Base-by-base conservation (phyloP, 1,284 basidiomycete species). In the Sanghuangporus sanghuang region DNA sequence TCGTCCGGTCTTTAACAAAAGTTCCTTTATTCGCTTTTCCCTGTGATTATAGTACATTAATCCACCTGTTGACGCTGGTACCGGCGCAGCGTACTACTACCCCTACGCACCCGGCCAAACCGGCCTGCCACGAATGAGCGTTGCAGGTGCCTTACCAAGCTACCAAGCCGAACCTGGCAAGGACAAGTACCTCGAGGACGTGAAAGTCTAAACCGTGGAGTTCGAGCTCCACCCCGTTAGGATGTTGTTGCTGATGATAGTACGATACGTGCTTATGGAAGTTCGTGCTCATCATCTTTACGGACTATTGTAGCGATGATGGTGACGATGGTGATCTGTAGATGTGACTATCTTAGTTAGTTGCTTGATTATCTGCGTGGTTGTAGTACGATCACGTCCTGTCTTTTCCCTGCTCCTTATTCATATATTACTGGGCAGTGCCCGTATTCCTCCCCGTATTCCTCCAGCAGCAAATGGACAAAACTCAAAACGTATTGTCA, bases 1-100 rank as follows among this genome's bases (percentile, higher is more conserved):
- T 32, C 27, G 27, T 32, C 27, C 27, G 27, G 27, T 32, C 27
- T 32, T 5, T 32, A 32, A 32, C 27, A 3, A 32, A 32, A 32
- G 3, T 23, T 3, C 27, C 27, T 32, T 32, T 32, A 32, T 46
- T 18, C 21, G 21, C 7, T 6, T 18, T 46, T 18, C 6, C 44
- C 16, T 32, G 27, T 32, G 27, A 42, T n/a, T n/a, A n/a, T n/a
- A 75, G 69, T 68, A 75, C 66, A 71, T 74, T 59, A 76, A 76
- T 66, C 69, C 68, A 18, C 74, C 74, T 12, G 21, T 61, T 6
- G 74, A 76, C 66, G 67, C 71, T 32, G 16, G 44, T 6, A 12
- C 44, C 16, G 44, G 44, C 21, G 64, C 61, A 49, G 65, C 65
- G 1, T 63, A 63, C 35, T 70, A 69, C 64, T 72, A 72, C 64